These are phyloP conservation scores for Rhizoctonia solani DNA, from an alignment of 1,284 basidiomycete genomes.

Conservation along the genomic window DNA sequence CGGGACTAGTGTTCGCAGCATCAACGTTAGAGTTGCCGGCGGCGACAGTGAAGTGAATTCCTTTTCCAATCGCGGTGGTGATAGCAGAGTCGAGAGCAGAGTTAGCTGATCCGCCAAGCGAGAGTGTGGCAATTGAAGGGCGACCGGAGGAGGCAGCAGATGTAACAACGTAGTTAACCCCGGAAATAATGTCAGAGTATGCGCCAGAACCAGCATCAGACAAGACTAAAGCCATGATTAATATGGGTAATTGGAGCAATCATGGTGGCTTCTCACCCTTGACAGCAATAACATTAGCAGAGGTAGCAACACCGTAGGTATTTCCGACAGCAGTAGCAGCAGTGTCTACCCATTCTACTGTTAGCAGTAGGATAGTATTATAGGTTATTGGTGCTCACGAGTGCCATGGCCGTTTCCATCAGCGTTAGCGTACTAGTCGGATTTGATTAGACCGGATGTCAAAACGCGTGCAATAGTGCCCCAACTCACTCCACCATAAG, in stretches of 20 bases:
- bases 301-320: slow-evolving; percentile 94
- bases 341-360: slow-evolving; percentile 12
- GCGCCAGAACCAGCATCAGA: slow-evolving; percentile 90
- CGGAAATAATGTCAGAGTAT: slow-evolving; percentile 85
- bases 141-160: slow-evolving; percentile 49
- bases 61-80: slow-evolving; percentile 65
- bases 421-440: not conserved
- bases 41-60: slow-evolving; percentile 94
- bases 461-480: slow-evolving; percentile 39
- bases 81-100: slow-evolving; percentile 38
- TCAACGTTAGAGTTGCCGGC: slow-evolving; percentile 74
- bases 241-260: not conserved
- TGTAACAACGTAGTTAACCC: slow-evolving; percentile 82
- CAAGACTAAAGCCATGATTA: slow-evolving; percentile 59
- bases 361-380: not conserved
- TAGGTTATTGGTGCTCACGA: slow-evolving; percentile 18
- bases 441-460: too few species aligned
- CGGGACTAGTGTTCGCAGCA: slow-evolving; percentile 44
- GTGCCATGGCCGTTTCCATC: slow-evolving; percentile 38
- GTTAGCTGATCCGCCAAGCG: slow-evolving; percentile 33
- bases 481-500: slow-evolving; percentile 60
- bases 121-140: slow-evolving; percentile 36
- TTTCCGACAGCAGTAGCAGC: slow-evolving; percentile 53
- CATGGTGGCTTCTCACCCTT: slow-evolving; percentile 54
- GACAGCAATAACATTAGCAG: slow-evolving; percentile 89